Base-by-base conservation (phyloP, 441 rosid species). In the Kokia cookei region DNA sequence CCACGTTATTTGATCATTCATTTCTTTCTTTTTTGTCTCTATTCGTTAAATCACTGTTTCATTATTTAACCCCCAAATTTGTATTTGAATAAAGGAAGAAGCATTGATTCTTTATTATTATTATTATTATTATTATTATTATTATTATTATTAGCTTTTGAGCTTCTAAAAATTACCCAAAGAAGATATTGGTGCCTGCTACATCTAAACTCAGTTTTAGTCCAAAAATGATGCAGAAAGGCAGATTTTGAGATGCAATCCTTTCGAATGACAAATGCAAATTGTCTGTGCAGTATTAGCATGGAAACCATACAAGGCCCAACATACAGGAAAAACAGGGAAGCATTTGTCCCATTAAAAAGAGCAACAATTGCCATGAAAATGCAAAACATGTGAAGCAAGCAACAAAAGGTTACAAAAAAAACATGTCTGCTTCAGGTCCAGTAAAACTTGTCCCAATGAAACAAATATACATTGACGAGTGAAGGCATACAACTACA, bases 401-500 rank as follows among this genome's bases (percentile, higher is more conserved):
- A 35, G 26, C 42, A 12, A 50, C 60, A 37, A n/a, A 47, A 48
- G 12, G 57, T 14, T 14, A 22, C 37, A 47, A 2, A n/a, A 4
- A 13, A n/a, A 4, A 13, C 54, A 50, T 14, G 51, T 3, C 29
- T 32, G 26, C 5, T 53, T n/a, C 22, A 40, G 53, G 61, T 35
- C 59, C 27, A 15, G 2, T 11, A 37, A 17, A 74, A 54, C 35
- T 47, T 66, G 53, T 37, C 42, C 42, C 42, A 37, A 7, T 37
- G 9, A 37, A 59, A 74, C 29, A 72, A 24, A 19, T 84, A 75
- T 78, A 86, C 84, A 86, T 17, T 2, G 48, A 62, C 24, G 61
- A 57, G 15, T 57, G 61, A 57, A 51, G 77, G 64, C 78, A 37
- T 50, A 57, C 32, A 22, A 77, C 65, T 26, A 50, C 69, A 74